Conservation (phyloP, 257 asterid genomes). For the Lavandula angustifolia region DNA sequence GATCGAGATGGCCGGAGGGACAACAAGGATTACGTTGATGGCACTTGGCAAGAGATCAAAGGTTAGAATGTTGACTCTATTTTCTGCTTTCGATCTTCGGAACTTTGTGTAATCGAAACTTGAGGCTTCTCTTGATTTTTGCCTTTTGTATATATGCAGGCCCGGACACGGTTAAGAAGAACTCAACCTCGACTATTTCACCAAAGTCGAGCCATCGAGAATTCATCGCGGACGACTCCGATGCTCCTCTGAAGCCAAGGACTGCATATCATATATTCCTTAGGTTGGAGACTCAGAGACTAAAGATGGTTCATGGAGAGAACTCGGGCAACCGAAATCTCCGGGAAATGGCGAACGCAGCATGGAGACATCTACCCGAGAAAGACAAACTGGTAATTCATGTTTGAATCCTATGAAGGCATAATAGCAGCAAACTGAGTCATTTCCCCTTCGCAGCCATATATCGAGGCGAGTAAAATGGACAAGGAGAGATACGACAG, state of each 20-base stretch:
- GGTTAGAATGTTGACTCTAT: constrained; percentile 32
- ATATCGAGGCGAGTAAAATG: constrained; percentile 54
- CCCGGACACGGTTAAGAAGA: constrained; percentile 29
- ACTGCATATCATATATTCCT: constrained; percentile 61
- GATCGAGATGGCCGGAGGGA: constrained; percentile 24
- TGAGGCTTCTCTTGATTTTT: too few species aligned
- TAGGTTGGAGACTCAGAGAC: constrained; percentile 51
- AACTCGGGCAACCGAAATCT: constrained; percentile 32
- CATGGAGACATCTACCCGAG: constrained; percentile 59
- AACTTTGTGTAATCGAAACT: too few species aligned
- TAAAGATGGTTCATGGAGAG: constrained; percentile 50
- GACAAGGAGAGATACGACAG: constrained; percentile 62
- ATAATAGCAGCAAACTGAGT: neutral
- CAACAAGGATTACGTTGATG: constrained; percentile 26
- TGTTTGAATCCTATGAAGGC: neutral
- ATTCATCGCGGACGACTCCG: constrained; percentile 21
- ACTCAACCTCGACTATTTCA: constrained; percentile 22
- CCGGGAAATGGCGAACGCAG: constrained; percentile 47
- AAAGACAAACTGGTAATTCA: constrained; percentile 54
- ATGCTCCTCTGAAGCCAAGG: constrained; percentile 54
- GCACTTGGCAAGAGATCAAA: constrained; percentile 26
- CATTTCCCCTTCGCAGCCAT: constrained; percentile 49
- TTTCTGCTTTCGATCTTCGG: too few species aligned
- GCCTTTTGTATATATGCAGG: too few species aligned
- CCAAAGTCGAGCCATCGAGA: constrained; percentile 28